Base-by-base conservation (phyloP, 306 rosid genomes). In the Lathyrus sativus region DNA sequence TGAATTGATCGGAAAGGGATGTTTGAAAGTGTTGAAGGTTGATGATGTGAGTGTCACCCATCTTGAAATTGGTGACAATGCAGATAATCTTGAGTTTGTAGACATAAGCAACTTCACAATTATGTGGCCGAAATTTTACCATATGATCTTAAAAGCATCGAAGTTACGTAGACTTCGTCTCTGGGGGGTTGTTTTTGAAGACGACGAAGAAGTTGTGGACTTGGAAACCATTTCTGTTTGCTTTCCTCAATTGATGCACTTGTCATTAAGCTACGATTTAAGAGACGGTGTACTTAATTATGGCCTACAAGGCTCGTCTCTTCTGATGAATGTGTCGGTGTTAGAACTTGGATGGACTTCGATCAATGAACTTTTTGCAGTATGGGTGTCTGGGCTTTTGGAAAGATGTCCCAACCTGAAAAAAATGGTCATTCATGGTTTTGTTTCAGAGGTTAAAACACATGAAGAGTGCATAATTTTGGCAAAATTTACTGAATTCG, bases 271-370 rank as follows among this genome's bases (percentile, higher is more conserved):
- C 67, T 87, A 83, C 74, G 93, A 88, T 75, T 55, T 87, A 54
- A 86, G 77, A 60, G 91, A 82, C 48, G 89, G 83, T 31, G 71
- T 79, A 28, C 78, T 79, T 79, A 73, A 78, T 15, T 80, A 81
- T 69, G 88, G 91, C 66, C 69, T 89, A 79, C 88, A 85, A 71
- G 90, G 95, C 56, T 78, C 78, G 44, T 80, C 96, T 46, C 80
- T 45, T 62, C 63, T 91, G 80, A 74, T 48, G 79, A 85, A 87
- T 62, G 86, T 89, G 78, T 77, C 68, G 46, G 85, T 87, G 53
- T 76, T 91, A 63, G 95, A 91, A 68, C 89, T 91, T 44, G 97
- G 96, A 28, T 91, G 96, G 97, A 89, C 85, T 19, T 45, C 71
- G 60, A 82, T 91, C 33, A 85, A 65, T 67, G 96, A 89, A 50